Conservation (phyloP, 805 yeast species). For the Kazachstania bromeliacearum region DNA sequence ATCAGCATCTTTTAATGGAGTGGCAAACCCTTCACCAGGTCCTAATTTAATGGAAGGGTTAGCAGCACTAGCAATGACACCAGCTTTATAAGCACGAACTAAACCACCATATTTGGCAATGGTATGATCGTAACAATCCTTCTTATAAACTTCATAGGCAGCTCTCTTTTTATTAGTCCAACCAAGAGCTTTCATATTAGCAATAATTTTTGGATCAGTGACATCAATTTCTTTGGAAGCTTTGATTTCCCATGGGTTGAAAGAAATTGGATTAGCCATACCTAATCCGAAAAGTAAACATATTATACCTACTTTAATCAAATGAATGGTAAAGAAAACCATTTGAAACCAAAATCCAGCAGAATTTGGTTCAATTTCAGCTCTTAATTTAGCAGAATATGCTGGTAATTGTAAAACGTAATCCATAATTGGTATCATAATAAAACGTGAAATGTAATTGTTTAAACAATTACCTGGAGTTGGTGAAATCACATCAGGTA, state of each 20-base stretch:
- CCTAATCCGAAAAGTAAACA: conserved; percentile 58
- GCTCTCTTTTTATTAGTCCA: conserved; percentile 87
- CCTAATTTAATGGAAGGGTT: conserved; percentile 53
- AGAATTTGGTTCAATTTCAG: conserved; percentile 37
- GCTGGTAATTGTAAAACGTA: conserved; percentile 31
- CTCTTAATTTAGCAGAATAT: conserved; percentile 39
- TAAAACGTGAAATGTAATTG: conserved; percentile 37
- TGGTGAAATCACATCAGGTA: conserved; percentile 80
- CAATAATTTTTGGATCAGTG: conserved; percentile 24
- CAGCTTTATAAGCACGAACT: conserved; percentile 64
- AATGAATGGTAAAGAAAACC: conserved; percentile 63
- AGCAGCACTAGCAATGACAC: conserved; percentile 50
- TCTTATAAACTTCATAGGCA: conserved; percentile 58
- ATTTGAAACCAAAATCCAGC: conserved; percentile 42
- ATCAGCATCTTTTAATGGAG: conserved; percentile 34
- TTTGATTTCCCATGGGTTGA: conserved; percentile 32
- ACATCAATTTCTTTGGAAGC: conserved; percentile 22
- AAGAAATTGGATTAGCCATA: conserved; percentile 60
- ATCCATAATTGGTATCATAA: conserved; percentile 21
- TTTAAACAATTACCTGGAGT: conserved; percentile 85
- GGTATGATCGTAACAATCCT: conserved; percentile 51
- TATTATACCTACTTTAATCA: conserved; percentile 47
- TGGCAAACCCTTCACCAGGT: conserved; percentile 72
- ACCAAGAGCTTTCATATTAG: conserved; percentile 54
- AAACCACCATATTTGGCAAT: conserved; percentile 63